phyloP scores from a whole-genome alignment of 768 basidiomycete species.

The Mycena sanguinolenta region DNA sequence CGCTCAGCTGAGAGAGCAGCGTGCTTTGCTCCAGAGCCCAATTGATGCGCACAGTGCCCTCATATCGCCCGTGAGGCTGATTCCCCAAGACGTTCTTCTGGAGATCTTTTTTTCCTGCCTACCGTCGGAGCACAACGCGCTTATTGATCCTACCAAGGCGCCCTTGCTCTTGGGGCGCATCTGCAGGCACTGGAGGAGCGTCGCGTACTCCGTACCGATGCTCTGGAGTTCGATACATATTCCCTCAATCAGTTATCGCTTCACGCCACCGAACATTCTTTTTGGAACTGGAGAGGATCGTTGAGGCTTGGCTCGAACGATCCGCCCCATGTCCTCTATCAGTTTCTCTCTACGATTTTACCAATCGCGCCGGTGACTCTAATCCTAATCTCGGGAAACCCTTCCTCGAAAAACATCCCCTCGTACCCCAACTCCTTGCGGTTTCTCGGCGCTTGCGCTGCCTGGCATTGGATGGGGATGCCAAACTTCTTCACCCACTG shows the following conservation, averaged over 20 bases:
- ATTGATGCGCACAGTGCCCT: conserved; percentile 15
- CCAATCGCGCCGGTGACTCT: too few relatives aligned
- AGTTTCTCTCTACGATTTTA: not conserved
- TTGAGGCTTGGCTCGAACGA: conserved; percentile 1
- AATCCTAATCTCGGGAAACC: too few relatives aligned
- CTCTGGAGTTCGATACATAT: conserved; percentile 21
- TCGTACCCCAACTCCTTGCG: not conserved
- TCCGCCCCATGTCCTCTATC: conserved; percentile 1
- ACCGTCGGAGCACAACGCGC: too few relatives aligned
- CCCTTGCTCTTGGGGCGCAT: too few relatives aligned
- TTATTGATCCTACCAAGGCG: conserved; percentile 15
- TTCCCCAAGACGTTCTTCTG: too few relatives aligned
- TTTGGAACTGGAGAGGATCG: not conserved
- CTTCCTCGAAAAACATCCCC: not conserved
- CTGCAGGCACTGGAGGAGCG: too few relatives aligned
- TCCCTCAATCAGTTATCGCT: not conserved
- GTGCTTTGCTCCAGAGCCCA: not conserved
- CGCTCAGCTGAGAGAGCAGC: not conserved
- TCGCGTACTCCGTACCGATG: conserved; percentile 19
- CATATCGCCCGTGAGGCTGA: too few relatives aligned
- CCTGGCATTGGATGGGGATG: not conserved
- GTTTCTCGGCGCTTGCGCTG: too few relatives aligned
- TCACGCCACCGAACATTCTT: not conserved
- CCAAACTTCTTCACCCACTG: not conserved
- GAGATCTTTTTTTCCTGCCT: too few relatives aligned